Percentiles rank a stretch among this genome's conserved stretches.
These are phyloP conservation scores for Chlorella sorokiniana DNA, from an alignment of 139 green algal species.

Conservation along the genomic window DNA sequence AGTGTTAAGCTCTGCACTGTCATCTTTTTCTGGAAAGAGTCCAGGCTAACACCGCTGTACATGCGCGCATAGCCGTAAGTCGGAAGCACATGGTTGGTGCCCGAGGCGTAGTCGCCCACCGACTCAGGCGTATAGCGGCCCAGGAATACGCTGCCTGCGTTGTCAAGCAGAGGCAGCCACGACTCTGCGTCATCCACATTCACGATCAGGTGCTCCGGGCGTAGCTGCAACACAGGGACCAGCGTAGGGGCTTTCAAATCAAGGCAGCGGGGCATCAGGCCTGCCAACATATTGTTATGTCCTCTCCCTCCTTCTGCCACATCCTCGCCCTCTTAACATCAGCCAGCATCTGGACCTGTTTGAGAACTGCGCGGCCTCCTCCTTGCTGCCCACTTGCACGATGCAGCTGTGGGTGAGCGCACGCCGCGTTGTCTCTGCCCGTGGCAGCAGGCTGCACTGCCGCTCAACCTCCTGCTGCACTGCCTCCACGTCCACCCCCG, in stretches of 20 bases:
- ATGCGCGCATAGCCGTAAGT: slow-evolving; percentile 99
- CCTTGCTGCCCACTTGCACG: slow-evolving; percentile 64
- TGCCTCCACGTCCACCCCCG: slow-evolving; percentile 81
- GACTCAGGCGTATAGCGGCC: slow-evolving; percentile 94
- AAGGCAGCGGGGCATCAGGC: too few species aligned
- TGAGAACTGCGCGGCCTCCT: slow-evolving; percentile 83
- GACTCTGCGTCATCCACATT: slow-evolving; percentile 90
- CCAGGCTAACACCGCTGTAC: slow-evolving; percentile 95
- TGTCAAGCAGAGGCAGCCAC: slow-evolving; percentile 84
- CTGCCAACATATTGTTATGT: too few species aligned
- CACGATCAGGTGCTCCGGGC: slow-evolving; percentile 98
- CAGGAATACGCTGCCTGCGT: slow-evolving; percentile 95
- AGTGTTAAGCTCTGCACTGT: slow-evolving; percentile 90
- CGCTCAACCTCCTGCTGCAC: slow-evolving; percentile 79
- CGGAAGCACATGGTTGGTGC: slow-evolving; percentile 98
- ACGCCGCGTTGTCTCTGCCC: slow-evolving; percentile 80
- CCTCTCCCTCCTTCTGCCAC: too few species aligned
- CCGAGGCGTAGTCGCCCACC: slow-evolving; percentile 96
- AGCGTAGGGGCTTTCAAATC: too few species aligned
- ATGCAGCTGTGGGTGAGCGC: slow-evolving; percentile 90
- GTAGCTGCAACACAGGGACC: slow-evolving; percentile 63
- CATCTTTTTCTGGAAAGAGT: slow-evolving; percentile 98
- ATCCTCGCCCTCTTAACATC: too few species aligned
- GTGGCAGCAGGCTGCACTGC: slow-evolving; percentile 86
- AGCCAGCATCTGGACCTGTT: slow-evolving; percentile 62